Evolutionary conservation across 306 rosid species (phyloP), one percentile per base, ranked within the genome.

Genomic region (Casuarina equisetifolia): DNA sequence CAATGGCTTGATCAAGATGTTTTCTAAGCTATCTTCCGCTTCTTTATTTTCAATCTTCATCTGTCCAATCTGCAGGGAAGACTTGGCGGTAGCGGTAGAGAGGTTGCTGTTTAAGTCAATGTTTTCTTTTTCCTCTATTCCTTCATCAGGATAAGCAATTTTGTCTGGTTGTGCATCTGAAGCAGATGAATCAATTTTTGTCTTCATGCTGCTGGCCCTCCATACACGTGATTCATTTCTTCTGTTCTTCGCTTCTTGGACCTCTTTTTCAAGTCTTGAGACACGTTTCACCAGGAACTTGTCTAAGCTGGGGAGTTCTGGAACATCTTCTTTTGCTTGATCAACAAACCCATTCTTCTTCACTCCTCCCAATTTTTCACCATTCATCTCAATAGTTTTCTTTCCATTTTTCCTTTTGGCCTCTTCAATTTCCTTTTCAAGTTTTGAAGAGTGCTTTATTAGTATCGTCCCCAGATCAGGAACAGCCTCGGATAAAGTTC

Each of bases 221-320:
- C 70, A 76, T 69, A 59, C 77, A 46, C 5, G 57, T 45, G 15
- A 25, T 53, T 86, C 87, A 6, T 44, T 76, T 72, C 83, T 72
- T 85, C 89, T 84, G 87, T 61, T 84, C 81, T 85, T 92, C 11
- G 97, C 96, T 83, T 92, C 97, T 84, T 87, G 91, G 54, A 95
- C 92, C 72, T 89, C 97, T 74, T 76, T 95, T 80, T 92, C 97
- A 35, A 92, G 90, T 82, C 92, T 86, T 9, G 97, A 89, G 57
- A 91, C 91, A 77, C 74, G 96, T 84, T 91, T 95, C 69, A 92
- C 94, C 16, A 95, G 87, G 81, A 87, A 83, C 89, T 90, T 88
- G 45, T 95, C 99, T 15, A 95, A 85, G 83, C 94, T 75, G 2
- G 93, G 96, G 54, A 91, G 83, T 84, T 84, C 94, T 40, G 79